Base-by-base conservation (phyloP, 192 early-diverging fungal species). In the Coemansia sp. region DNA sequence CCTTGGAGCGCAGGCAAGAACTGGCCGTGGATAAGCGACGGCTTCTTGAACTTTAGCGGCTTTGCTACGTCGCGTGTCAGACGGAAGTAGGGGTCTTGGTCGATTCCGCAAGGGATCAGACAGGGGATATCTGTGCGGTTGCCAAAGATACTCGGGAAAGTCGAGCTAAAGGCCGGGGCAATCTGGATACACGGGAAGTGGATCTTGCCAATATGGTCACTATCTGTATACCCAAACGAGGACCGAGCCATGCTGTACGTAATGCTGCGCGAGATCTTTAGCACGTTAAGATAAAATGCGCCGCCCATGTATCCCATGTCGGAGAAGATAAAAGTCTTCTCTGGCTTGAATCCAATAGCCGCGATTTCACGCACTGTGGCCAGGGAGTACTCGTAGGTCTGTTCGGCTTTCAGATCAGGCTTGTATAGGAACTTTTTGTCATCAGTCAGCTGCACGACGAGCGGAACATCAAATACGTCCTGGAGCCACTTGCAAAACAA, bases 341-440 rank as follows among this genome's bases (percentile, higher is more conserved):
- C 90, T 13, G 93, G 92, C 60, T 96, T 92, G 80, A 97, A 99
- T 0, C 95, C 95, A 73, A 93, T 91, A 4, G 96, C 91, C 69
- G 97, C 95, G 64, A 99, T 96, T 74, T 98, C 95, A 69, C 89
- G 92, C 52, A 94, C 96, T 21, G 97, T 96, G 49, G 90, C 87
- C 33, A 76, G 75, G 17, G 91, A 85, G 75, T 88, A 96, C 69
- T 93, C 77, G 66, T 87, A 82, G 19, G 87, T 88, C 37, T 96
- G 86, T 32, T 95, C 96, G 8, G 95, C 53, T 57, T 92, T 96
- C 61, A 99, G 77, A 21, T 91, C 91, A 26, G 88, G 76, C 77
- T 95, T 96, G 89, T 98, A 99, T 79, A 99, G 74, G 78, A 93
- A 99, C 87, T 98, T 99, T 86, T 99, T 96, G 75, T 99, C 97